Conservation (phyloP, 805 yeast species). For the Spencermartinsiella europaea region DNA sequence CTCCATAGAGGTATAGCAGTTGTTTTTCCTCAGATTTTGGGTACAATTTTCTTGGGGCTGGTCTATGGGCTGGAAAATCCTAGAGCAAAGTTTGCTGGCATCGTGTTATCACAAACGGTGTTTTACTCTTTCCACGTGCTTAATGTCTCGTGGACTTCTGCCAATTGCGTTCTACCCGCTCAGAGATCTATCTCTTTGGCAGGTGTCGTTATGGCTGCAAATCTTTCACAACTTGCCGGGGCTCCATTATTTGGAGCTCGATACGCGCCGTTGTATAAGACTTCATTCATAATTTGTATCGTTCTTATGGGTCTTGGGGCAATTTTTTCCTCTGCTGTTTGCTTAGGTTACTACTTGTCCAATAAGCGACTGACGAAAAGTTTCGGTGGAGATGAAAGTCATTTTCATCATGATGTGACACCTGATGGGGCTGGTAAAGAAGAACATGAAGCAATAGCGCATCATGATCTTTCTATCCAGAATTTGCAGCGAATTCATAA, state of each 20-base stretch:
- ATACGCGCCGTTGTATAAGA: slow-evolving; percentile 8
- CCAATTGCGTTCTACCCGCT: slow-evolving; percentile 14
- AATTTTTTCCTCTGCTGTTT: slow-evolving; percentile 5
- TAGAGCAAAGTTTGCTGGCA: slow-evolving; percentile 10
- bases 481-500: not conserved
- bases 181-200: slow-evolving; percentile 13
- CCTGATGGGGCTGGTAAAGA: not conserved
- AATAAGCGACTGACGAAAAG: slow-evolving; percentile 4
- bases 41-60: slow-evolving; percentile 8
- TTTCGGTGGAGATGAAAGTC: not conserved
- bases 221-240: slow-evolving; percentile 13
- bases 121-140: slow-evolving; percentile 10
- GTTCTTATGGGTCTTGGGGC: slow-evolving; percentile 4
- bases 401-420: not conserved
- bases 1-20: slow-evolving; percentile 10
- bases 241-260: slow-evolving; percentile 13
- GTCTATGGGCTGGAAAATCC: slow-evolving; percentile 7
- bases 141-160: slow-evolving; percentile 15
- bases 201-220: slow-evolving; percentile 15
- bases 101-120: slow-evolving; percentile 10
- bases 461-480: not conserved
- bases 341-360: slow-evolving; percentile 7
- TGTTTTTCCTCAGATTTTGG: slow-evolving; percentile 9
- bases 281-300: slow-evolving; percentile 12
- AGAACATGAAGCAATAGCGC: not conserved